These are phyloP conservation scores for Astragalus membranaceus DNA, from an alignment of 306 rosid species.

Conservation along the genomic window DNA sequence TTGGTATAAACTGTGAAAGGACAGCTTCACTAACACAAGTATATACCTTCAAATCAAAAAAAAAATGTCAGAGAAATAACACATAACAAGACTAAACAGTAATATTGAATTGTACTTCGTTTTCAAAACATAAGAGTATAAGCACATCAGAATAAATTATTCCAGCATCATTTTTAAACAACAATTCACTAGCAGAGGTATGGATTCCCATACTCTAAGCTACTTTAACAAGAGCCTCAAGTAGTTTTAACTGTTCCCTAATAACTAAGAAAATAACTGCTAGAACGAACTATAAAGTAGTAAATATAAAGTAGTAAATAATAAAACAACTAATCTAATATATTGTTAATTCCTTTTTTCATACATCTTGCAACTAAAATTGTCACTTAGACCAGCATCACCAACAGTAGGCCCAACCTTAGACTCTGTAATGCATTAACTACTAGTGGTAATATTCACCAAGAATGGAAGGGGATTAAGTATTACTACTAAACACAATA, in stretches of 20 bases:
- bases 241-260: background rate
- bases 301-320: background rate
- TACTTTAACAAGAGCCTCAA: background rate
- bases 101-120: background rate
- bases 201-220: background rate
- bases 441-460: background rate
- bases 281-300: background rate
- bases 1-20: slow-evolving; percentile 52
- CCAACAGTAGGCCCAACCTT: background rate
- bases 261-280: background rate
- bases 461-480: background rate
- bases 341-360: background rate
- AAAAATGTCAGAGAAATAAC: background rate
- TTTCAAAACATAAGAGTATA: background rate
- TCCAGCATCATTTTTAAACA: background rate
- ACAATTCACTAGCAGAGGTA: background rate
- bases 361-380: background rate
- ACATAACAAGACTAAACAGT: background rate
- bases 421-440: background rate
- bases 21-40: slow-evolving; percentile 69
- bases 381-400: background rate
- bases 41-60: slow-evolving; percentile 54
- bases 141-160: background rate
- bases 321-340: background rate
- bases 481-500: background rate